Percentiles rank a stretch among this genome's conserved stretches.
These are phyloP conservation scores for Microcyclosporella mali DNA, from an alignment of 2,329 filamentous ascomycete genomes.

Conservation along the genomic window DNA sequence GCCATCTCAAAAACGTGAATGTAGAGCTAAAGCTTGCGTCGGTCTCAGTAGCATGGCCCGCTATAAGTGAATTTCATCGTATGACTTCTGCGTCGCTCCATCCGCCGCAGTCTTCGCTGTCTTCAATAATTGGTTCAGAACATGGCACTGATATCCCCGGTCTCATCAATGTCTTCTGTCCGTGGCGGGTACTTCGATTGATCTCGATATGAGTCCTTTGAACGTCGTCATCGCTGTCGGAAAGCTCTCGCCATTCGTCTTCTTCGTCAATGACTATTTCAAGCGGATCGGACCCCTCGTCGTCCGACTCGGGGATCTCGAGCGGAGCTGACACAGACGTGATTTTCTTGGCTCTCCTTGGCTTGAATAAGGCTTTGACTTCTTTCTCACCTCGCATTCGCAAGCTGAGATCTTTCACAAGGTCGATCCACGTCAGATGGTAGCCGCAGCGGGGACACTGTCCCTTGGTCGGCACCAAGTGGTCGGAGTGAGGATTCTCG, in stretches of 20 bases:
- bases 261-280: slow-evolving; percentile 10
- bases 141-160: slow-evolving; percentile 28
- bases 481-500: slow-evolving; percentile 29
- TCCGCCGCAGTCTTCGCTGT: slow-evolving; percentile 40
- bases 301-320: slow-evolving; percentile 13
- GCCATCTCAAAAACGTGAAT: too few relatives aligned
- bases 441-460: slow-evolving; percentile 64
- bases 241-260: slow-evolving; percentile 30
- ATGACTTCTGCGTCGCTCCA: too few relatives aligned
- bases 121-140: slow-evolving; percentile 42
- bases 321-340: slow-evolving; percentile 10
- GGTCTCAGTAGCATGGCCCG: too few relatives aligned
- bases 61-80: too few relatives aligned
- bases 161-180: slow-evolving; percentile 6
- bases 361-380: slow-evolving; percentile 60
- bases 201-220: slow-evolving; percentile 9
- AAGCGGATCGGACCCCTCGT: slow-evolving; percentile 16
- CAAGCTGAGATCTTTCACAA: slow-evolving; percentile 77
- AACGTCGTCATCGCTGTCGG: slow-evolving; percentile 24
- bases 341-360: slow-evolving; percentile 16
- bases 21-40: too few relatives aligned
- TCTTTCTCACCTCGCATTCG: slow-evolving; percentile 65
- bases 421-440: slow-evolving; percentile 61
- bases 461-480: slow-evolving; percentile 53
- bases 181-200: slow-evolving; percentile 18